Conservation (phyloP, 2,329 filamentous ascomycete species). For the Leptographium procerum region DNA sequence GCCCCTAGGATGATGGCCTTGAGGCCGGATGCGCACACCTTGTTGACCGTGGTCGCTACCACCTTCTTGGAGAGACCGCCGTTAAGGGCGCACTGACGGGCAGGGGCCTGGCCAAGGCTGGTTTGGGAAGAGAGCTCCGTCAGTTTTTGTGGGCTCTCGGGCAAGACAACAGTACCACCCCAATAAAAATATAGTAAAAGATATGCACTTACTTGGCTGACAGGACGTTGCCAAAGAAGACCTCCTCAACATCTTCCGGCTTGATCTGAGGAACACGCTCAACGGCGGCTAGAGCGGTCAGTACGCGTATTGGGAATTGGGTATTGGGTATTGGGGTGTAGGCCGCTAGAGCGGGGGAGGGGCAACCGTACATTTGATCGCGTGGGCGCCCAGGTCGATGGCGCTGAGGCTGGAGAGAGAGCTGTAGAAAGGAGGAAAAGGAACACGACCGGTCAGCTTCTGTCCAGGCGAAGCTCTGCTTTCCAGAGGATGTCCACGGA, state of each 20-base stretch:
- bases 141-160: not conserved
- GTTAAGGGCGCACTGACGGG: conserved; percentile 82
- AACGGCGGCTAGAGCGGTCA: conserved; percentile 49
- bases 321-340: too few species aligned
- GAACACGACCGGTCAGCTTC: not conserved
- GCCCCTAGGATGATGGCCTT: conserved; percentile 92
- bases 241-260: conserved; percentile 82
- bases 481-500: not conserved
- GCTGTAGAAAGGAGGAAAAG: conserved; percentile 33
- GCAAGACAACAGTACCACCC: not conserved
- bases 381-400: conserved; percentile 75
- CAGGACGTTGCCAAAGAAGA: conserved; percentile 97
- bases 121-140: not conserved
- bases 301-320: too few species aligned
- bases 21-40: conserved; percentile 91
- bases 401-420: conserved; percentile 82
- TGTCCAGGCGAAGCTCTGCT: not conserved
- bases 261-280: conserved; percentile 79
- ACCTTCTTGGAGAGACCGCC: conserved; percentile 73
- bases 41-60: conserved; percentile 91
- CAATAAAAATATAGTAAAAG: not conserved
- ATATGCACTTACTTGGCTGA: conserved; percentile 65
- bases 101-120: conserved; percentile 91
- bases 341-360: not conserved
- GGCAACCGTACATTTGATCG: conserved; percentile 66